A percentile compares a stretch with the other conserved stretches of the same genome.
These are phyloP conservation scores for Byssothecium circinans DNA, from an alignment of 2,329 filamentous ascomycete species.

Conservation along the genomic window DNA sequence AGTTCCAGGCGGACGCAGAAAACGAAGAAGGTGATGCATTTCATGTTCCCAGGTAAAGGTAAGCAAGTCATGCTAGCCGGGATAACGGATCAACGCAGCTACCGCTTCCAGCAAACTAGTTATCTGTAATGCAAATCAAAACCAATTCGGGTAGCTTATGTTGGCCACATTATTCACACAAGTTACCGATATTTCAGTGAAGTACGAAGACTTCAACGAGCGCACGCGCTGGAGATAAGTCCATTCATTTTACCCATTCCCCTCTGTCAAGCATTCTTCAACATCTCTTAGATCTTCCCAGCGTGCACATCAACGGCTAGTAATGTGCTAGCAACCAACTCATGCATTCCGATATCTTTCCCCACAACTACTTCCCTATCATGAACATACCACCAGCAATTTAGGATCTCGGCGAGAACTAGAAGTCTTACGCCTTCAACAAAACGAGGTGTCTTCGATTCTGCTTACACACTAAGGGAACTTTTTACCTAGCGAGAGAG, in stretches of 20 bases:
- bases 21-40: no score
- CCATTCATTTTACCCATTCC: background rate
- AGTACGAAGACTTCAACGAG: conserved; percentile 8
- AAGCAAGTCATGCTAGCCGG: no score
- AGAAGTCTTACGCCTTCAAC: conserved; percentile 14
- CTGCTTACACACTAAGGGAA: conserved; percentile 15
- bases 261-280: background rate
- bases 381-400: conserved; percentile 22
- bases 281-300: background rate
- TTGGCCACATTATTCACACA: no score
- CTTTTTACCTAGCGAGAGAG: conserved; percentile 7
- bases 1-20: no score
- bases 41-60: no score
- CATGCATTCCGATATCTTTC: conserved; percentile 13
- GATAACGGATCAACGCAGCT: no score
- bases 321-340: conserved; percentile 9
- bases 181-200: no score
- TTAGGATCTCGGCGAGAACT: conserved; percentile 16
- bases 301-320: conserved; percentile 9
- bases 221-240: conserved; percentile 14
- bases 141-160: no score
- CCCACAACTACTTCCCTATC: conserved; percentile 13
- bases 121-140: no score
- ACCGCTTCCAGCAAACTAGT: no score
- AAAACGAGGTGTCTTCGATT: conserved; percentile 17